Evolutionary conservation across 306 rosid species (phyloP).

Genomic region (Quercus aquifolioides): DNA sequence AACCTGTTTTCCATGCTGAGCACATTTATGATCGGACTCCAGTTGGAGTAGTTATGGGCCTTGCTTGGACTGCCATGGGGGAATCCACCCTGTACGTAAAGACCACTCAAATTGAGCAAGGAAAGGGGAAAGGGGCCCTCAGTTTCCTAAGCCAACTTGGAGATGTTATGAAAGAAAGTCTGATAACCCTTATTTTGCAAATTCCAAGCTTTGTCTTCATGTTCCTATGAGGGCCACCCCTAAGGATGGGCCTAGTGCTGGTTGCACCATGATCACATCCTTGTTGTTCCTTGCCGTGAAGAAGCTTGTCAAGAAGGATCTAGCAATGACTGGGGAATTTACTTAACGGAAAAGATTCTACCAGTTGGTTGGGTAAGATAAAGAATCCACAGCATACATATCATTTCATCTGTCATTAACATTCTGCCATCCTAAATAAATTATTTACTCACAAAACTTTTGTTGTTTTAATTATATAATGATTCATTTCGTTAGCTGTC

Average conservation of each 20-base stretch:
- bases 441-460: conserved; percentile 1
- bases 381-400: not conserved
- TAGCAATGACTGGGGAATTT: conserved; percentile 99
- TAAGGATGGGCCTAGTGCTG: conserved; percentile 98
- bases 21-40: conserved; percentile 84
- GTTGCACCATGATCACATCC: conserved; percentile 98
- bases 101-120: conserved; percentile 77
- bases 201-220: conserved; percentile 83
- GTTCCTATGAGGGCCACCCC: conserved; percentile 99
- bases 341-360: conserved; percentile 91
- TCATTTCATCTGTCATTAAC: not conserved
- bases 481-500: not conserved
- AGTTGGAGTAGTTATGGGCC: conserved; percentile 95
- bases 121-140: conserved; percentile 81
- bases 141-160: conserved; percentile 87
- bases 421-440: not conserved
- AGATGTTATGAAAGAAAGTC: conserved; percentile 99
- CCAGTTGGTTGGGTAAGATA: conserved; percentile 96
- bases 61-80: conserved; percentile 99
- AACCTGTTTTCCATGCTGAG: conserved; percentile 95
- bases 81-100: conserved; percentile 93
- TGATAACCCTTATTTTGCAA: conserved; percentile 65
- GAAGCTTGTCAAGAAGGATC: conserved; percentile 84
- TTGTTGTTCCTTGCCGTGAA: conserved; percentile 81
- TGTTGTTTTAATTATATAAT: not conserved